phyloP scores from a whole-genome alignment of 805 yeast genomes.

The Candida succiphila region DNA sequence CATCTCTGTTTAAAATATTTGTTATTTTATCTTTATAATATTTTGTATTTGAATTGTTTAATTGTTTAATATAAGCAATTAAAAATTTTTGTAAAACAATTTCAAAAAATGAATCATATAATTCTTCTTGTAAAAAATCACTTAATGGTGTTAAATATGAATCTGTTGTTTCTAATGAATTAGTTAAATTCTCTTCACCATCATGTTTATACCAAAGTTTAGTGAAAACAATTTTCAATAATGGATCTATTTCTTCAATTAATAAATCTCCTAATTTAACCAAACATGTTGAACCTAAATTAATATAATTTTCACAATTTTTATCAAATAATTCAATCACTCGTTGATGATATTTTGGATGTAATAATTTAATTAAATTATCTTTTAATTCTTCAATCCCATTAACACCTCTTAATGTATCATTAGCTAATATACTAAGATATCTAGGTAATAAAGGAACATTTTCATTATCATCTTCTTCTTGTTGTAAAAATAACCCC shows the following conservation, averaged over 20 bases:
- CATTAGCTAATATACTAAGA: conserved; percentile 20
- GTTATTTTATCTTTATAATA: conserved; percentile 22
- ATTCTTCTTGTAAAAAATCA: conserved; percentile 18
- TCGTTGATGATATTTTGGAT: conserved; percentile 12
- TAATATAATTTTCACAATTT: conserved; percentile 10
- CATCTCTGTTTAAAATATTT: conserved; percentile 51
- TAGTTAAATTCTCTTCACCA: conserved; percentile 11
- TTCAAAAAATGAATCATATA: conserved; percentile 20
- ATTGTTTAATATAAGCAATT: conserved; percentile 21
- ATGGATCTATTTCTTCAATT: conserved; percentile 14
- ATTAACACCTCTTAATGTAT: conserved; percentile 19
- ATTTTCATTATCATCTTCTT: conserved; percentile 6
- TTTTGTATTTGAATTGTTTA: conserved; percentile 12
- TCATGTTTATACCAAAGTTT: conserved; percentile 20
- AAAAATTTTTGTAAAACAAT: conserved; percentile 28
- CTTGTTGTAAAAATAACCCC: conserved; percentile 6
- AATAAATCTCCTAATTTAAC: conserved; percentile 15
- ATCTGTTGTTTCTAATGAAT: conserved; percentile 16
- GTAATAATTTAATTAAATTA: conserved; percentile 11
- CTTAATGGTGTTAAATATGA: conserved; percentile 18
- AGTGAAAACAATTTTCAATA: conserved; percentile 9
- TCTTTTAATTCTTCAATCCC: conserved; percentile 16
- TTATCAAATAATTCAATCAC: conserved; percentile 8
- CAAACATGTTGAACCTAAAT: conserved; percentile 17
- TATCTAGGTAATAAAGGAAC: conserved; percentile 21